phyloP scores from a whole-genome alignment of 176 grass and related monocot species.

The Canna indica region DNA sequence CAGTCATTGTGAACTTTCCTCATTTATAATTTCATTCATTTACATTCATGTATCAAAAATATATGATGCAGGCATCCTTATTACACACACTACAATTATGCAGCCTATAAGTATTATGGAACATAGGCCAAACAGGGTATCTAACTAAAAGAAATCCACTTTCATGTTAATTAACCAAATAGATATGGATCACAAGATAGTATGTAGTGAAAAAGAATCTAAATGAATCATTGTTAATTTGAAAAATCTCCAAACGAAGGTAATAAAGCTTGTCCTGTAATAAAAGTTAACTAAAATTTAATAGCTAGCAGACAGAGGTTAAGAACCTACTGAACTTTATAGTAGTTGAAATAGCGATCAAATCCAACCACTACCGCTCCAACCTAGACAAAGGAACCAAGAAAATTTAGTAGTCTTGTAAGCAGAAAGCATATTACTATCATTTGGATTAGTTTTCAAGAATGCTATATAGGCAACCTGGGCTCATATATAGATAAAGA shows the following conservation, averaged over 20 bases:
- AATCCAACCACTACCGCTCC: slow-evolving; percentile 96
- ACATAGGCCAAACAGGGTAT: background rate
- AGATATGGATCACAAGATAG: background rate
- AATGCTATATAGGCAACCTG: background rate
- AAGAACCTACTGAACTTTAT: slow-evolving; percentile 89
- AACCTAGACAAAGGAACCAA: slow-evolving; percentile 44
- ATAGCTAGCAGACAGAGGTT: background rate
- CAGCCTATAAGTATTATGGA: background rate
- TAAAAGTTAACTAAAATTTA: background rate
- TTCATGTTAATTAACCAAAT: background rate
- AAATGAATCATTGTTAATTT: background rate
- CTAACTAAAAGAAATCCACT: background rate
- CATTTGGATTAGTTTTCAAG: background rate
- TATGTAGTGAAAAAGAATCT: background rate
- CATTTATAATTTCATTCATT: no score
- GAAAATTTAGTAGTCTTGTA: background rate
- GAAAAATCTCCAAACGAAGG: background rate
- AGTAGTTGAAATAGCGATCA: slow-evolving; percentile 94
- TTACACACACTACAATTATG: no score
- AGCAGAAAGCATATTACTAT: slow-evolving; percentile 1
- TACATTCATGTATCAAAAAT: background rate
- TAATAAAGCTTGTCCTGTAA: background rate
- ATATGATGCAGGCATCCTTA: background rate
- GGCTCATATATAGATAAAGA: background rate
- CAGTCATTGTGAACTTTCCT: no score